Base-by-base conservation (phyloP, 139 green algal genomes). In the Tetratostichococcus sp. region DNA sequence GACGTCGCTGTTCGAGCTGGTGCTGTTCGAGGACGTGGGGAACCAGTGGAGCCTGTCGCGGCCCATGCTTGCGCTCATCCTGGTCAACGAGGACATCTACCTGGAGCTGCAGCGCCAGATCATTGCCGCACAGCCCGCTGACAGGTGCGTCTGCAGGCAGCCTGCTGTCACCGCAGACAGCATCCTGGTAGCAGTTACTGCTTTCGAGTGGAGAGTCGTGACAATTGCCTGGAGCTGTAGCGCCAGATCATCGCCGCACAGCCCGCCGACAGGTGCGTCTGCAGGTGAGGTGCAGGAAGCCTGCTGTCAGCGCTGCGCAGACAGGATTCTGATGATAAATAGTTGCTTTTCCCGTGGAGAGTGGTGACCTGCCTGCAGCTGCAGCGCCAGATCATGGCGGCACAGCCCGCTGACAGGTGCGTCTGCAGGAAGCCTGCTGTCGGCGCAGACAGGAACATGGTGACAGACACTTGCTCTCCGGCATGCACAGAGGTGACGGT, bases 1-100 rank as follows among this genome's bases (percentile, higher is more conserved):
- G 30, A 85, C 85, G 39, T 90, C 90, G 2, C 85, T 99, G 75
- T 97, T 98, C 82, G 94, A 99, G 81, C 92, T 98, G 23, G 91
- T 97, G 23, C 79, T 99, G 50, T 99, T 99, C 82, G 94, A 98
- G 86, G 95, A 98, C 79, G 97, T 92, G 83, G 85, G 85, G 80
- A 98, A 98, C 82, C 94, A 98, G 87, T 99, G 96, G 96, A 93
- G 84, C 73, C 86, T 99, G 16, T 93, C 79, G 69, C 81, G 95
- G 42, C 96, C 95, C 65, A 98, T 99, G 91, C 91, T 99, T 22
- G 88, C 80, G 67, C 89, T 99, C 26, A 98, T 98, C 78, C 86
- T 99, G 1, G 83, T 99, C 70, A 97, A 92, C 76, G 92, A 98
- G 77, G 79, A 84, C 35, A 81, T 81, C 39, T 81, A 91, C 83